Evolutionary conservation across 768 basidiomycete genomes (phyloP).

Genomic region (Panellus pusillus): DNA sequence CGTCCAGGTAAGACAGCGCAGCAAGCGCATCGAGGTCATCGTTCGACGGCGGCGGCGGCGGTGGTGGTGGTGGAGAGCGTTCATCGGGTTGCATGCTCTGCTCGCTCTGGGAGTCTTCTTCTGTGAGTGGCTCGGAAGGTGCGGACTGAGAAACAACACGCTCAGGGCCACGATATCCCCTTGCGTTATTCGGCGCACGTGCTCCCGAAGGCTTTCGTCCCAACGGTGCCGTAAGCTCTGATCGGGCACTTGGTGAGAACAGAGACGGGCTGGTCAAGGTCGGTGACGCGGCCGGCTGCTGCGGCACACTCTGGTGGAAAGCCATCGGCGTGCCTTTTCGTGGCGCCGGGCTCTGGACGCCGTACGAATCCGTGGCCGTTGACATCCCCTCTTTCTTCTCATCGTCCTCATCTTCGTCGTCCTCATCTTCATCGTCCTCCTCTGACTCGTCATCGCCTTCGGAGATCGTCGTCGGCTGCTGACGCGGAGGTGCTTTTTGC

Average conservation of each 20-base stretch:
- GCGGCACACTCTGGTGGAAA: slow-evolving; percentile 28
- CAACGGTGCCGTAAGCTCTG: slow-evolving; percentile 37
- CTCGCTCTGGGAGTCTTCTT: slow-evolving; percentile 32
- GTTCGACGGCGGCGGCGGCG: slow-evolving; percentile 28
- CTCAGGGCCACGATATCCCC: slow-evolving; percentile 39
- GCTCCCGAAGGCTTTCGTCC: slow-evolving; percentile 82
- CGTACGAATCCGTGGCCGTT: slow-evolving; percentile 3
- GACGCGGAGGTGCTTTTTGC: slow-evolving; percentile 27
- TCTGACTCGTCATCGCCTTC: slow-evolving; percentile 44
- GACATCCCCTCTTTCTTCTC: background rate
- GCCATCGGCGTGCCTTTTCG: slow-evolving; percentile 41
- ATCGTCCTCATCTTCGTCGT: slow-evolving; percentile 1
- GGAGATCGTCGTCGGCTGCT: slow-evolving; percentile 46
- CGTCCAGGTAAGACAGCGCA: slow-evolving; percentile 73
- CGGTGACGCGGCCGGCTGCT: slow-evolving; percentile 15
- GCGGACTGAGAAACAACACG: slow-evolving; percentile 36
- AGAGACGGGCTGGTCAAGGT: slow-evolving; percentile 17
- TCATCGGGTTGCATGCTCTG: slow-evolving; percentile 19
- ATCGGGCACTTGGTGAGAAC: slow-evolving; percentile 26
- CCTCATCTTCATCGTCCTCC: slow-evolving; percentile 29
- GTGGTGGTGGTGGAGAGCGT: slow-evolving; percentile 2
- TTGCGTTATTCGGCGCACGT: slow-evolving; percentile 60
- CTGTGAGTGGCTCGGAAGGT: slow-evolving; percentile 33
- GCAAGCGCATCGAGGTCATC: slow-evolving; percentile 75
- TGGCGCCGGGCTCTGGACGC: slow-evolving; percentile 5